A percentile compares a stretch with the other conserved stretches of the same genome.
Evolutionary conservation across 352 stramenopile species (phyloP).

Genomic region (Phytopythium cucurbitacearum): DNA sequence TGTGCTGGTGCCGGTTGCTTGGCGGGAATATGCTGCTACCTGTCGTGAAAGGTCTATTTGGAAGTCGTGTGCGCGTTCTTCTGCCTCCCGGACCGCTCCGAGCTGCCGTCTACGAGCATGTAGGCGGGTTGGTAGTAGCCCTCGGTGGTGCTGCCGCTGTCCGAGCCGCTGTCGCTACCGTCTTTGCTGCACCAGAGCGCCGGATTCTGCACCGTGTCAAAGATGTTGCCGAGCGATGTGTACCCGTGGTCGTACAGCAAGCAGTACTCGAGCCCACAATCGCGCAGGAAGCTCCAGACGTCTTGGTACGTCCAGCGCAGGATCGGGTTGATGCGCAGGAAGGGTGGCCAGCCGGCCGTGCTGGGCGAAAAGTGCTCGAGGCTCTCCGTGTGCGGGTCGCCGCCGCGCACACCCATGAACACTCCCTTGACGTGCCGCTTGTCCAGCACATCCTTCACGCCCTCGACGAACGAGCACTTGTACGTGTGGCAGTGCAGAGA

Average conservation of each 20-base stretch:
- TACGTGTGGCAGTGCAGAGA: slow-evolving; percentile 69
- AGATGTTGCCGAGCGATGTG: slow-evolving; percentile 93
- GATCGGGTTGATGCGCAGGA: slow-evolving; percentile 98
- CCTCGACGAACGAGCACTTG: slow-evolving; percentile 90
- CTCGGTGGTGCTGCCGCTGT: slow-evolving; percentile 6
- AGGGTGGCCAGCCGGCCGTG: slow-evolving; percentile 91
- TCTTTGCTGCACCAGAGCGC: slow-evolving; percentile 64
- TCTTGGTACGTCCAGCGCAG: slow-evolving; percentile 95
- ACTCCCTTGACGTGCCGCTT: slow-evolving; percentile 85
- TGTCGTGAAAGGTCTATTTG: slow-evolving; percentile 20
- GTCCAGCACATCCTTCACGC: slow-evolving; percentile 89
- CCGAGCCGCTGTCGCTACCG: slow-evolving; percentile 29
- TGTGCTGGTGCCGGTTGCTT: too few species aligned
- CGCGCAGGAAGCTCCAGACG: slow-evolving; percentile 92
- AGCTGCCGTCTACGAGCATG: slow-evolving; percentile 56
- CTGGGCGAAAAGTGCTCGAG: slow-evolving; percentile 85
- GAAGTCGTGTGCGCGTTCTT: slow-evolving; percentile 70
- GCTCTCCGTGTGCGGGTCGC: slow-evolving; percentile 92
- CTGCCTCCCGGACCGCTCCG: slow-evolving; percentile 72
- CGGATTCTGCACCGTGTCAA: slow-evolving; percentile 94
- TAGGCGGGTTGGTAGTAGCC: slow-evolving; percentile 74
- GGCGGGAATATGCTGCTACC: neutral
- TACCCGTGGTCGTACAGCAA: slow-evolving; percentile 89
- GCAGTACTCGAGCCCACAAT: slow-evolving; percentile 87
- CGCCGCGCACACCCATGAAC: slow-evolving; percentile 87